These are phyloP conservation scores for Fusarium ramigenum DNA, from an alignment of 2,329 filamentous ascomycete species.

Conservation along the genomic window DNA sequence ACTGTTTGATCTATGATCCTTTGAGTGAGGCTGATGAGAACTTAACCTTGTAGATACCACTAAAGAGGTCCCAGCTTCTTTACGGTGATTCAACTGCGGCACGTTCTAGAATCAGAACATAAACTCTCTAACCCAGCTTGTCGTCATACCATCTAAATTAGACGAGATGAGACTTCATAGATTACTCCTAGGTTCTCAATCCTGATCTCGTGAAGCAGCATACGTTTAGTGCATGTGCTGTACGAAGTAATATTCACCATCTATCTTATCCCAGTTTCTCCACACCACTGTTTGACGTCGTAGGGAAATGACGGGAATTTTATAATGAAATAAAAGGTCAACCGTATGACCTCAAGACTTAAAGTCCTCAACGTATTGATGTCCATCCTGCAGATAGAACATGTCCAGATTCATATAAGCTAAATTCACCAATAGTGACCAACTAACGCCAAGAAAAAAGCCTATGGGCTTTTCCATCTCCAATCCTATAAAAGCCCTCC, in stretches of 20 bases:
- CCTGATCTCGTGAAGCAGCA: not conserved
- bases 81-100: conserved; percentile 11
- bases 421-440: conserved; percentile 17
- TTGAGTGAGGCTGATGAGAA: not conserved
- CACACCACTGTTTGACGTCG: not conserved
- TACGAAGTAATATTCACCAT: not conserved
- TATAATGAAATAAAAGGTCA: not conserved
- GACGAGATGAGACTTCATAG: not conserved
- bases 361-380: not conserved
- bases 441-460: conserved; percentile 23
- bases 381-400: not conserved
- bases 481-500: conserved; percentile 2
- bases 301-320: not conserved
- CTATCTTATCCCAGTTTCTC: not conserved
- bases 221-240: not conserved
- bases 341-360: not conserved
- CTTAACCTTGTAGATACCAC: not conserved
- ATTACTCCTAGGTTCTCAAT: not conserved
- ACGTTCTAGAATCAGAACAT: conserved; percentile 15
- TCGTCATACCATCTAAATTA: not conserved
- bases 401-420: conserved; percentile 7
- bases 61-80: conserved; percentile 1
- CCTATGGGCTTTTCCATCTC: conserved; percentile 15
- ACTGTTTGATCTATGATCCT: not conserved
- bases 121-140: not conserved